Conservation (phyloP, 140 eudicot genomes). For the Erigeron philadelphicus region DNA sequence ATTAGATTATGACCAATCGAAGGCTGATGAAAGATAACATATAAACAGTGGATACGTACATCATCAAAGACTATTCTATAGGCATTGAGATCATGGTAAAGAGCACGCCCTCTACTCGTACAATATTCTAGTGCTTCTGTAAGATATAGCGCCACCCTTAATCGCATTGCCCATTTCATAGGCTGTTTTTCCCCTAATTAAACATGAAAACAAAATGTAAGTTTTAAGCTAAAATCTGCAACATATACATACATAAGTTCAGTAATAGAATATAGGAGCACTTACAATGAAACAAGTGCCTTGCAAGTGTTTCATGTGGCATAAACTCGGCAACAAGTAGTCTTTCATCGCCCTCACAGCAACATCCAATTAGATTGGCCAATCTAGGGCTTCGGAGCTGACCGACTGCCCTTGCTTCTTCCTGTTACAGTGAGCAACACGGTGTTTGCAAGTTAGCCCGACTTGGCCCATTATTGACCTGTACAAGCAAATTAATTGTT, state of each 20-base stretch:
- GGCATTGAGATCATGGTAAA: slow-evolving; percentile 88
- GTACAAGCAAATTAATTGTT: not conserved
- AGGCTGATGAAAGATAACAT: slow-evolving; percentile 12
- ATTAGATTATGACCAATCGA: slow-evolving; percentile 1
- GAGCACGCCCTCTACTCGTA: slow-evolving; percentile 75
- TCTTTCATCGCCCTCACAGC: slow-evolving; percentile 90
- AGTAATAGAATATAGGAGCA: not conserved
- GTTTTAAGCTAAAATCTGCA: not conserved
- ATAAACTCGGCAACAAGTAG: slow-evolving; percentile 82
- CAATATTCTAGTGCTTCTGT: slow-evolving; percentile 89
- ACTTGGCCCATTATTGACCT: not conserved
- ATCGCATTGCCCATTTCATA: slow-evolving; percentile 97
- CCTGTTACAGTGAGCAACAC: slow-evolving; percentile 44
- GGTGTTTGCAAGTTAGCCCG: no score
- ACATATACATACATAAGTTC: not conserved
- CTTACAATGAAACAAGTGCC: slow-evolving; percentile 91
- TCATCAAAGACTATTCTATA: slow-evolving; percentile 81
- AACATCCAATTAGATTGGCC: slow-evolving; percentile 84
- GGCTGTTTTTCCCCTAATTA: slow-evolving; percentile 89
- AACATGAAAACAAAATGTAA: slow-evolving; percentile 32
- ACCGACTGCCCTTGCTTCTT: slow-evolving; percentile 94
- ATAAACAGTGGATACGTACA: slow-evolving; percentile 33
- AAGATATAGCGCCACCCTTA: slow-evolving; percentile 84
- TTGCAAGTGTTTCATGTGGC: slow-evolving; percentile 94
- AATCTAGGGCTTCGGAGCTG: slow-evolving; percentile 71